Evolutionary conservation across 2,329 filamentous ascomycete genomes (phyloP).

Genomic region (Pseudocercospora eumusae): DNA sequence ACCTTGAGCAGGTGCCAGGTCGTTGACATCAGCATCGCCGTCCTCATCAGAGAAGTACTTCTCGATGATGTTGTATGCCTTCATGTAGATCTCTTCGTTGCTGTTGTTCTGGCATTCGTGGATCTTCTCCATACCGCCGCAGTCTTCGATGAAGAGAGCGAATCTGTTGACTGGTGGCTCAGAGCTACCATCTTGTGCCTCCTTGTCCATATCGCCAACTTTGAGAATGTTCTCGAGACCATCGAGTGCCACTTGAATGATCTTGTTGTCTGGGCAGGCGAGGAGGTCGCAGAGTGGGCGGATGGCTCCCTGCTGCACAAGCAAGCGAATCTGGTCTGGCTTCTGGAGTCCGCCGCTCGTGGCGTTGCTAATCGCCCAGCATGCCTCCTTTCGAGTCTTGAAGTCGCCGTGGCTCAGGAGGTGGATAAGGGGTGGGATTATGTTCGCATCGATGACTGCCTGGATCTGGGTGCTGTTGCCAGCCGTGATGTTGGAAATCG

Average conservation of each 20-base stretch:
- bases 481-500: constrained; percentile 97
- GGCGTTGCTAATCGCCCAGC: constrained; percentile 99
- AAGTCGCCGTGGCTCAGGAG: constrained; percentile 94
- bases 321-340: constrained; percentile 95
- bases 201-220: constrained; percentile 98
- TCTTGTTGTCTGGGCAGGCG: constrained; percentile 98
- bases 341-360: constrained; percentile 97
- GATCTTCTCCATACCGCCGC: constrained; percentile 99
- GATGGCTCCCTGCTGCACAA: constrained; percentile 92
- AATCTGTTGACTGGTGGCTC: constrained; percentile 88
- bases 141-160: constrained; percentile 97
- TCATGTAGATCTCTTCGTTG: constrained; percentile 99
- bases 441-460: constrained; percentile 92
- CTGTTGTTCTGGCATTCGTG: constrained; percentile 99
- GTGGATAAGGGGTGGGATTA: constrained; percentile 94
- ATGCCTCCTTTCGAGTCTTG: constrained; percentile 98
- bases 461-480: constrained; percentile 98
- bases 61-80: constrained; percentile 99
- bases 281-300: constrained; percentile 95
- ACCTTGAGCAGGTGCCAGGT: constrained; percentile 70
- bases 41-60: constrained; percentile 99
- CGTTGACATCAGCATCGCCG: constrained; percentile 78
- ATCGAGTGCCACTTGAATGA: constrained; percentile 97
- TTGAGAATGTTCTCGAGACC: constrained; percentile 99
- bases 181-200: constrained; percentile 71